Percentiles rank a stretch among this genome's conserved stretches.
phyloP scores from a whole-genome alignment of 345 rosid species.

The Hibiscus tridactylites region DNA sequence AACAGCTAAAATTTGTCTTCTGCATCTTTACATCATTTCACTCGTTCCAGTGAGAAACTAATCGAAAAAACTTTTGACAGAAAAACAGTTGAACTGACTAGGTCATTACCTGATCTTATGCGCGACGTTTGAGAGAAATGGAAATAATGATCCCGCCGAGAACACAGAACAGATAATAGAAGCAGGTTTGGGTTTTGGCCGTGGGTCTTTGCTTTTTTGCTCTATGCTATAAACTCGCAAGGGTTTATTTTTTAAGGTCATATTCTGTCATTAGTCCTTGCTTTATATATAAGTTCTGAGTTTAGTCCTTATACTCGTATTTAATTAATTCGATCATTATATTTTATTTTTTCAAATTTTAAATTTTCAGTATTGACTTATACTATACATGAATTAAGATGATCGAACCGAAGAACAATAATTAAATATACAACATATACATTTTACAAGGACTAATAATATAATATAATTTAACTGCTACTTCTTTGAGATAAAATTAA shows the following conservation, averaged over 20 bases:
- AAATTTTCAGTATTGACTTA: no score
- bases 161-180: not conserved
- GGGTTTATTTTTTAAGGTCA: not conserved
- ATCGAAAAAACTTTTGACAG: not conserved
- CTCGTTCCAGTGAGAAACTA: not conserved
- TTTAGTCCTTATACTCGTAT: no score
- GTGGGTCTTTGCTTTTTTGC: not conserved
- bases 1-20: not conserved
- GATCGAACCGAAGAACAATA: no score
- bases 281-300: no score
- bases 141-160: conserved; percentile 13
- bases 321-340: no score
- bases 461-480: no score
- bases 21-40: not conserved
- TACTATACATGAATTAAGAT: no score
- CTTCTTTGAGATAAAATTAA: no score
- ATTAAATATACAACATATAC: no score
- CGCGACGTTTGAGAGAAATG: not conserved
- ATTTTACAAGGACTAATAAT: no score
- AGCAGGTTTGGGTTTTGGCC: not conserved
- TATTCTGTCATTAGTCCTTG: no score
- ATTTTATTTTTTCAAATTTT: no score
- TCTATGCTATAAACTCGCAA: not conserved
- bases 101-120: not conserved
- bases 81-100: not conserved